Percentiles rank a stretch among this genome's conserved stretches.
Evolutionary conservation across 2,329 filamentous ascomycete genomes (phyloP).

Genomic region (Plenodomus biglobosus): DNA sequence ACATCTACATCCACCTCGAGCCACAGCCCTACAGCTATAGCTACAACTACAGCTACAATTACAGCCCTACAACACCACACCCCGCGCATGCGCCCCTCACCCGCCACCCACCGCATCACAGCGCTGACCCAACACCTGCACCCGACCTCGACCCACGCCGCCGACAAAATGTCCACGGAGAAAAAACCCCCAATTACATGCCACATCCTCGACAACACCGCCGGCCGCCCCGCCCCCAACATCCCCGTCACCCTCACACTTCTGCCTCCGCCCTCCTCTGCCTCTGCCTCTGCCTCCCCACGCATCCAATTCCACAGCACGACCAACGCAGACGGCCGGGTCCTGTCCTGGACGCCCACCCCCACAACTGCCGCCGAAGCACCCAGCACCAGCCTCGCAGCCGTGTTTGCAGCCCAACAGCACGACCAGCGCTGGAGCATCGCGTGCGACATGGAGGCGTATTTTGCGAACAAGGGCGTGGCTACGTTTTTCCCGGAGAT

Average conservation of each 20-base stretch:
- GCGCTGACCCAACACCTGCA: slow-evolving; percentile 24
- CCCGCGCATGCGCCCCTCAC: too few species aligned
- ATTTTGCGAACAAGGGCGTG: slow-evolving; percentile 63
- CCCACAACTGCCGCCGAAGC: neutral
- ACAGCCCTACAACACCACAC: too few species aligned
- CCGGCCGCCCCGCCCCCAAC: slow-evolving; percentile 66
- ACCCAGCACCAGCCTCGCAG: slow-evolving; percentile 34
- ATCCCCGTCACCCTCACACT: slow-evolving; percentile 67
- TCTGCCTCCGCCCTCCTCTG: slow-evolving; percentile 29
- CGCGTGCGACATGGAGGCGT: slow-evolving; percentile 70
- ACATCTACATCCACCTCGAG: too few species aligned
- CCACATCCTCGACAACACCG: slow-evolving; percentile 82
- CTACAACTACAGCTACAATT: too few species aligned
- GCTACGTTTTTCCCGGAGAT: slow-evolving; percentile 61
- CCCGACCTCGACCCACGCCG: slow-evolving; percentile 4
- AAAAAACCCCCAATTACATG: slow-evolving; percentile 68
- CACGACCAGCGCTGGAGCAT: slow-evolving; percentile 67
- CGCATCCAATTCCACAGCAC: slow-evolving; percentile 49
- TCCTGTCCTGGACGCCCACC: slow-evolving; percentile 66
- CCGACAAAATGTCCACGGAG: slow-evolving; percentile 7
- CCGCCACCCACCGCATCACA: slow-evolving; percentile 23
- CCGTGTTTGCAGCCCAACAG: slow-evolving; percentile 36
- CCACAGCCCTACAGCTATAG: too few species aligned
- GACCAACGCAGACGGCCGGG: slow-evolving; percentile 76
- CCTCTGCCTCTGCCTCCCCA: slow-evolving; percentile 46